Conservation (phyloP, 2,329 filamentous ascomycete genomes). For the Fusarium xylarioides region DNA sequence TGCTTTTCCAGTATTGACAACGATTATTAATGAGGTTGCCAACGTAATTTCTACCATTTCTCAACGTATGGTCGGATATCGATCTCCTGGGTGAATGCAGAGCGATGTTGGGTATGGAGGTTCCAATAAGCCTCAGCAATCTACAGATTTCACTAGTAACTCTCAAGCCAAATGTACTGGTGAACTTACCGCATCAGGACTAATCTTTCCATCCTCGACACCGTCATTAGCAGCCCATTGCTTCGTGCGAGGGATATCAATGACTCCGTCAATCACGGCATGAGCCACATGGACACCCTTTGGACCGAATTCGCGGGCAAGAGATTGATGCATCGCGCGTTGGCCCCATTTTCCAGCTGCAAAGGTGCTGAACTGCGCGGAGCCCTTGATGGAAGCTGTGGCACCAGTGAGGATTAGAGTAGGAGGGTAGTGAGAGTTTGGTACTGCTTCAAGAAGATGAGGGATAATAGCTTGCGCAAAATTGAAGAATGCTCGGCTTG, state of each 20-base stretch:
- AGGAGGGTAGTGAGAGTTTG: constrained; percentile 68
- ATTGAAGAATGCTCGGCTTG: constrained; percentile 73
- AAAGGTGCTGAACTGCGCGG: constrained; percentile 74
- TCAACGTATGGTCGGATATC: constrained; percentile 84
- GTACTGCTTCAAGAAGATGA: constrained; percentile 70
- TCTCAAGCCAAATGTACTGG: rapidly evolving
- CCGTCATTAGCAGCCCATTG: constrained; percentile 56
- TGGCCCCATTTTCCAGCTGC: constrained; percentile 83
- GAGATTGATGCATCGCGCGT: constrained; percentile 75
- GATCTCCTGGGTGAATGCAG: constrained; percentile 82
- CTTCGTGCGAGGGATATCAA: constrained; percentile 80
- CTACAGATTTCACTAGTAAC: constrained; percentile 51
- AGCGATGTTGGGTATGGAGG: constrained; percentile 81
- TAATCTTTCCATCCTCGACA: constrained; percentile 70
- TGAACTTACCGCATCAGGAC: constrained; percentile 73
- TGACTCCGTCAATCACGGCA: constrained; percentile 84
- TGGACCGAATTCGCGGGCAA: constrained; percentile 86
- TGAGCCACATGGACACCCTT: constrained; percentile 86
- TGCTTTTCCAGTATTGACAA: not conserved
- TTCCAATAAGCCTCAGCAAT: constrained; percentile 90
- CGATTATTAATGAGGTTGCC: no score
- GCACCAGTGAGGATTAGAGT: constrained; percentile 88
- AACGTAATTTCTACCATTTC: constrained; percentile 70
- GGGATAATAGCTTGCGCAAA: constrained; percentile 80
- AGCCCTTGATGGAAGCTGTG: constrained; percentile 80